Percentiles rank a stretch among this genome's conserved stretches.
Evolutionary conservation across 208 protist species (phyloP).

Genomic region (Porcisia deanei): DNA sequence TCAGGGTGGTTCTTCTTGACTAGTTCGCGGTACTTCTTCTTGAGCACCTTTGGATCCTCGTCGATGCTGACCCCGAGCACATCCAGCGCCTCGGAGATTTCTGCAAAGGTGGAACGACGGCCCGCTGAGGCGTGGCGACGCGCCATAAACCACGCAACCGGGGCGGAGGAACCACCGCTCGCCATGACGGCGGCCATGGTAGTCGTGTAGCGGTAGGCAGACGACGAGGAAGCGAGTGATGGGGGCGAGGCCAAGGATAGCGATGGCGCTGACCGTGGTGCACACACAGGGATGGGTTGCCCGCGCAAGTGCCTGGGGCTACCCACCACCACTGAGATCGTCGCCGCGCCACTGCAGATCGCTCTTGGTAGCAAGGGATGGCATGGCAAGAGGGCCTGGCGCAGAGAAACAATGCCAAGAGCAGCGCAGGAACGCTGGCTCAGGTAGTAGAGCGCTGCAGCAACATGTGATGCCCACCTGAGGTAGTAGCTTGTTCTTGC

Average conservation of each 20-base stretch:
- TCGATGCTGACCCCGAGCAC: conserved; percentile 49
- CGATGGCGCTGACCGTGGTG: not conserved
- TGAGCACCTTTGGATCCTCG: conserved; percentile 41
- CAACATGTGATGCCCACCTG: not conserved
- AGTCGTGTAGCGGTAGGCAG: not conserved
- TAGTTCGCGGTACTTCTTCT: conserved; percentile 72
- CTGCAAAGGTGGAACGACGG: conserved; percentile 50
- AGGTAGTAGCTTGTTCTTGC: not conserved
- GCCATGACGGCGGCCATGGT: too few relatives aligned
- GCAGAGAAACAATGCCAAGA: not conserved
- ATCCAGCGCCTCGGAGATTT: conserved; percentile 55
- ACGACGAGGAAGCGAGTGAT: conserved; percentile 4
- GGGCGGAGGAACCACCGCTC: not conserved
- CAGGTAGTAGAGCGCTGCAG: not conserved
- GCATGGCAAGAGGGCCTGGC: not conserved
- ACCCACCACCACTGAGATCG: not conserved
- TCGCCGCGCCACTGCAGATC: not conserved
- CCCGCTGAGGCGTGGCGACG: conserved; percentile 32
- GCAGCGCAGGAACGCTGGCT: not conserved
- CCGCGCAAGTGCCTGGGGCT: not conserved
- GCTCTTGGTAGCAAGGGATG: not conserved
- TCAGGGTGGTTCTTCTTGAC: conserved; percentile 81
- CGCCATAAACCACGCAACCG: conserved; percentile 4
- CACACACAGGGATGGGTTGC: not conserved
- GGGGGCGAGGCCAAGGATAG: conserved; percentile 1